These are phyloP conservation scores for Amborella trichopoda DNA, from an alignment of 164 flowering plant genomes.

Conservation along the genomic window DNA sequence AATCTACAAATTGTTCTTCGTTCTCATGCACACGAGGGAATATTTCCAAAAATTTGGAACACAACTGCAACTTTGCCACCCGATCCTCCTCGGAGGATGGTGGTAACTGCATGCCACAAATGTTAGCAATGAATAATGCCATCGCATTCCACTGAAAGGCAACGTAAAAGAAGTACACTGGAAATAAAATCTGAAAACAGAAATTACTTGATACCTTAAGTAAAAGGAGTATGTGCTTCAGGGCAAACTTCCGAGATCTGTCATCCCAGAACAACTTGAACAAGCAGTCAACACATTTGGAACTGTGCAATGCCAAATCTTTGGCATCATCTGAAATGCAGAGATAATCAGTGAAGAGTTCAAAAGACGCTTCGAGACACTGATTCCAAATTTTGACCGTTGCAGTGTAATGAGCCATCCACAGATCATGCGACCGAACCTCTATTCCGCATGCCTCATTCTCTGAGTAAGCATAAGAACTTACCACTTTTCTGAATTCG, in stretches of 20 bases:
- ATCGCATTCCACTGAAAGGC: no score
- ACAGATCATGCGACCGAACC: constrained; percentile 10
- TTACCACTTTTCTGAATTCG: constrained; percentile 38
- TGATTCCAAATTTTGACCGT: constrained; percentile 28
- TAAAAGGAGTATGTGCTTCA: constrained; percentile 50
- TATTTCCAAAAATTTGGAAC: constrained; percentile 78
- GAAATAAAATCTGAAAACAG: no score
- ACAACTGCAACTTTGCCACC: constrained; percentile 55
- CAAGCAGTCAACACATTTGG: constrained; percentile 59
- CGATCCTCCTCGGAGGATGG: constrained; percentile 53
- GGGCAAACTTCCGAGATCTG: constrained; percentile 42
- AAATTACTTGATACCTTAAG: no score
- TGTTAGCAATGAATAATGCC: constrained; percentile 2
- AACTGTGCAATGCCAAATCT: constrained; percentile 38
- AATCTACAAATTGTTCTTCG: constrained; percentile 37
- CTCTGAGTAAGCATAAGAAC: constrained; percentile 10
- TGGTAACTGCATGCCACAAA: constrained; percentile 36
- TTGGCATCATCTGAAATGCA: constrained; percentile 58
- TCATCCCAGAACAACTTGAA: constrained; percentile 92
- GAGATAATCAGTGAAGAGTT: constrained; percentile 46
- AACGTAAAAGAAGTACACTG: neutral
- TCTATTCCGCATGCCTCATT: constrained; percentile 8
- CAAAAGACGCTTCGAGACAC: constrained; percentile 52
- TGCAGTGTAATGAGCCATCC: constrained; percentile 15
- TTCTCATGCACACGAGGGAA: constrained; percentile 78